Conservation (phyloP, 2,329 filamentous ascomycete species). For the Emergomyces orientalis region DNA sequence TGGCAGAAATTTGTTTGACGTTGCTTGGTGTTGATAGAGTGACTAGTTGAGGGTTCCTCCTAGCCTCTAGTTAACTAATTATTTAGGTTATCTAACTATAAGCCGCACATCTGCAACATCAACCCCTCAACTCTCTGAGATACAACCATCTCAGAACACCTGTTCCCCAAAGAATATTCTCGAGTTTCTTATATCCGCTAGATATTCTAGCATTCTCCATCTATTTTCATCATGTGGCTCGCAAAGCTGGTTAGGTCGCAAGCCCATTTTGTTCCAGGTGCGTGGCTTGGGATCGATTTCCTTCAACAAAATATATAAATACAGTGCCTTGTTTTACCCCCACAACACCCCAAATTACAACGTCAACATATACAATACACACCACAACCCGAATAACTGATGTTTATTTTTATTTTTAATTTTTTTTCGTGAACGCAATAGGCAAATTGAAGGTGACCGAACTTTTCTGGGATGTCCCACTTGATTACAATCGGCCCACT, state of each 20-base stretch:
- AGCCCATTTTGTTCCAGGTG: constrained; percentile 20
- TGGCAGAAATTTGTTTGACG: not conserved
- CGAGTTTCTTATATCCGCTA: not conserved
- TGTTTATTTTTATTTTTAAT: not conserved
- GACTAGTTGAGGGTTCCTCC: not conserved
- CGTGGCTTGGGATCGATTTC: not conserved
- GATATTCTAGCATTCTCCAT: not conserved
- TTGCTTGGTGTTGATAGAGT: not conserved
- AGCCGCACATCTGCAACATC: not conserved
- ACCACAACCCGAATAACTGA: not conserved
- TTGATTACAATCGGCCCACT: constrained; percentile 59
- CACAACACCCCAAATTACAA: not conserved
- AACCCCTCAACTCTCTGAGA: not conserved
- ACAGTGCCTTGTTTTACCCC: not conserved
- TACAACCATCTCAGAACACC: not conserved
- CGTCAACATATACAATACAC: not conserved
- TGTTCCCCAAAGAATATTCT: not conserved
- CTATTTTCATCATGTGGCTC: constrained; percentile 21
- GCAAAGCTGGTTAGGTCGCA: constrained; percentile 35
- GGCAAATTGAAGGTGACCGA: constrained; percentile 70
- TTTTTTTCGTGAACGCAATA: constrained; percentile 26
- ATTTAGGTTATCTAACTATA: not conserved
- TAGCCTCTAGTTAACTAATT: not conserved
- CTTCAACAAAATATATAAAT: too few relatives aligned
- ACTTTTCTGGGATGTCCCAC: constrained; percentile 76